Base-by-base conservation (phyloP, 306 rosid species). In the Lathyrus aphaca region DNA sequence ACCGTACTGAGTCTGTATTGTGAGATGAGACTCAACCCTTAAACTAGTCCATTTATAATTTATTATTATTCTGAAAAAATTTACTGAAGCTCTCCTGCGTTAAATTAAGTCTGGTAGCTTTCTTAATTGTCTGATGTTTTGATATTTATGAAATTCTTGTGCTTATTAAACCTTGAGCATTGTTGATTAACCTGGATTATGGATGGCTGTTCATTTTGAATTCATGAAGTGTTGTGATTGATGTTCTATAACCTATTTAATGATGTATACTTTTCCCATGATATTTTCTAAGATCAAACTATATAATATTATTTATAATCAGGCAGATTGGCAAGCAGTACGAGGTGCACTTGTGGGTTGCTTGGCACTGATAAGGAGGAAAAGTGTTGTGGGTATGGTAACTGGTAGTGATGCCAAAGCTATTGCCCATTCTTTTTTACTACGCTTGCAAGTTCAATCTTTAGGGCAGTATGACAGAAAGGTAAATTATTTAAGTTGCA, bases 281-380 rank as follows among this genome's bases (percentile, higher is more conserved):
- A 45, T 9, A 29, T 71, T 72, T 44, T 54, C 48, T 71, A 57
- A 35, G 39, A 35, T 7, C 39, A 35, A 35, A 35, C 39, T 35
- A 35, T 35, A 35, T 35, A 35, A 65, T 74, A 42, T 73, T 74
- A 40, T 74, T 68, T 63, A 71, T 63, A 68, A 82, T 88, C 92
- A 94, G 99, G 95, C 89, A 87, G 97, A 94, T 84, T 94, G 99
- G 99, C 91, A 83, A 84, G 96, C 97, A 73, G 81, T 91, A 74
- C 88, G 89, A 29, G 99, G 97, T 77, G 96, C 97, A 60, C 92
- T 94, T 73, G 82, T 94, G 77, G 99, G 99, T 68, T 94, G 95
- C 88, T 87, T 91, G 86, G 88, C 93, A 71, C 49, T 91, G 64
- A 59, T 83, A 77, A 83, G 82, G 88, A 94, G 99, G 79, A 89